Evolutionary conservation across 495 filamentous ascomycete genomes (phyloP).

Genomic region (Aspergillus egyptiacus): DNA sequence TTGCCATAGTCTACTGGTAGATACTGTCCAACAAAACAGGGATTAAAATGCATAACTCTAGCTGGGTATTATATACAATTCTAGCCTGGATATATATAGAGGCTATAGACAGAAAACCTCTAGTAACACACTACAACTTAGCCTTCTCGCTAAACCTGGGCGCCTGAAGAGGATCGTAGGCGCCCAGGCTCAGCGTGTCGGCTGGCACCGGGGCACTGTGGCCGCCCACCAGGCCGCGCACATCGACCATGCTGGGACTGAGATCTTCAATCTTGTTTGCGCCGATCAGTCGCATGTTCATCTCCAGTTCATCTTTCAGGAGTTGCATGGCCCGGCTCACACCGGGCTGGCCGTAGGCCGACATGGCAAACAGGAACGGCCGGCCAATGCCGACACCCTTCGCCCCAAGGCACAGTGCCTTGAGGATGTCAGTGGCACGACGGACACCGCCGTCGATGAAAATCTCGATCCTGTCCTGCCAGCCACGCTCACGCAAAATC

Average conservation of each 20-base stretch:
- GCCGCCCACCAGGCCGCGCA: constrained; percentile 57
- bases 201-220: constrained; percentile 62
- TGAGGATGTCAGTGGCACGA: constrained; percentile 90
- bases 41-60: not conserved
- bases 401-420: constrained; percentile 89
- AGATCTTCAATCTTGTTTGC: constrained; percentile 66
- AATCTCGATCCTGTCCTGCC: constrained; percentile 80
- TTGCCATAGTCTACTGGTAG: no score
- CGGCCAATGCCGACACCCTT: constrained; percentile 91
- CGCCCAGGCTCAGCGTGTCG: constrained; percentile 59
- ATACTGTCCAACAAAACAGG: not conserved
- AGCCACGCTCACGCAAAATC: constrained; percentile 72
- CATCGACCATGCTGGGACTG: constrained; percentile 72
- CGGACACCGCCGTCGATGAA: constrained; percentile 88
- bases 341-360: constrained; percentile 78
- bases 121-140: constrained; percentile 41
- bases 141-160: constrained; percentile 56
- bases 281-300: constrained; percentile 95
- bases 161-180: constrained; percentile 61
- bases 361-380: constrained; percentile 96
- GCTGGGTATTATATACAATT: constrained; percentile 8
- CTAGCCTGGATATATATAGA: not conserved
- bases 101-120: not conserved
- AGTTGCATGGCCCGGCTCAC: constrained; percentile 91
- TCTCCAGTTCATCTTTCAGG: constrained; percentile 97